Conservation (phyloP, 306 rosid species). For the Sechiopsis laciniata region DNA sequence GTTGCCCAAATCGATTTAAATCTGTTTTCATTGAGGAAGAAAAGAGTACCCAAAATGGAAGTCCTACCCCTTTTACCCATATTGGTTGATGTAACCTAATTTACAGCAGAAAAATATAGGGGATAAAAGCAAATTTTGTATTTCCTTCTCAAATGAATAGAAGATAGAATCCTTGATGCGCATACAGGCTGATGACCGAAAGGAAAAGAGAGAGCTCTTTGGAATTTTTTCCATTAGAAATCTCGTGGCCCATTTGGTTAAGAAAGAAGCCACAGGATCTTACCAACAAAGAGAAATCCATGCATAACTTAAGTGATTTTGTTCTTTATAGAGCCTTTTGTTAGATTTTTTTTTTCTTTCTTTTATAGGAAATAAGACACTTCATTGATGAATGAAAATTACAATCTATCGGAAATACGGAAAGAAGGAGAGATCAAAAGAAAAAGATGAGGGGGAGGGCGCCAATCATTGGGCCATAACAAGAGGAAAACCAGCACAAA, state of each 20-base stretch:
- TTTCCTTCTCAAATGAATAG: slow-evolving; percentile 5
- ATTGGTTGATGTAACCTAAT: not conserved
- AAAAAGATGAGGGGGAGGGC: no score
- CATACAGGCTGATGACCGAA: not conserved
- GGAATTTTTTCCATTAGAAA: not conserved
- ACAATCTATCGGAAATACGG: not conserved
- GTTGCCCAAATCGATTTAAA: not conserved
- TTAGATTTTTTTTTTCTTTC: no score
- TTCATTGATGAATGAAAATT: no score
- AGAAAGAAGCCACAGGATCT: no score
- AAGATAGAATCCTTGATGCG: not conserved
- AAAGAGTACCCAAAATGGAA: not conserved
- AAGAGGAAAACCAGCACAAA: no score
- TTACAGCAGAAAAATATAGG: not conserved
- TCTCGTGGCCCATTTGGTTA: no score
- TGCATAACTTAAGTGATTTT: not conserved
- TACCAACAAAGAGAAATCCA: no score
- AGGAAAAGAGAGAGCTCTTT: not conserved
- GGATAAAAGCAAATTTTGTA: not conserved
- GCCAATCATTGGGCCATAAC: no score
- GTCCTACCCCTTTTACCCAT: not conserved
- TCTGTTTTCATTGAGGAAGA: not conserved
- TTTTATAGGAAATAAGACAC: no score
- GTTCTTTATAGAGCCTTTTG: not conserved
- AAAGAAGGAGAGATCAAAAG: not conserved